phyloP scores from a whole-genome alignment of 441 rosid species.

The Mallotus repandus region DNA sequence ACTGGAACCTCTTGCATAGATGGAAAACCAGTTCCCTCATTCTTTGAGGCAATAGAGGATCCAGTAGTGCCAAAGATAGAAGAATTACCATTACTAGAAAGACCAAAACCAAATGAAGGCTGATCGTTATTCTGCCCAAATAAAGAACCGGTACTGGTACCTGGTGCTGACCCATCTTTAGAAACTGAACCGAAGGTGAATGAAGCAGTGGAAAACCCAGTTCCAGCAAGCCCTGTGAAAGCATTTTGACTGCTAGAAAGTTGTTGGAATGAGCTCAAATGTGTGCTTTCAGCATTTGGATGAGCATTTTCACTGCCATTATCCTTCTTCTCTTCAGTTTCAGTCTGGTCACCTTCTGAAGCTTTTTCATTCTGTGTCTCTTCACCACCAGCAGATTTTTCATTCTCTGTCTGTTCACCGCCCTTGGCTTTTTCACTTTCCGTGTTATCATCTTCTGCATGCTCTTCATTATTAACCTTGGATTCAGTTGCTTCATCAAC shows the following conservation, averaged over 20 bases:
- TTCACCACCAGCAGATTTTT: constrained; percentile 1
- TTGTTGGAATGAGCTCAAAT: constrained; percentile 74
- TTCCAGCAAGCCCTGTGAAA: constrained; percentile 85
- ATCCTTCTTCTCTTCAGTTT: constrained; percentile 38
- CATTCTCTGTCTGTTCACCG: constrained; percentile 8
- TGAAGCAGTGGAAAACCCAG: constrained; percentile 61
- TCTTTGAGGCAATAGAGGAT: constrained; percentile 47
- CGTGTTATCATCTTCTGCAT: constrained; percentile 29
- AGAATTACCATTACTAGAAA: constrained; percentile 62
- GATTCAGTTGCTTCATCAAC: constrained; percentile 32
- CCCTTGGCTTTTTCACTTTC: constrained; percentile 20
- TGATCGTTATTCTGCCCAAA: constrained; percentile 20
- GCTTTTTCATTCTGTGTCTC: constrained; percentile 12
- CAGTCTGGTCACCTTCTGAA: constrained; percentile 20
- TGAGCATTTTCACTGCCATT: constrained; percentile 37
- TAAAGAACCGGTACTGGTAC: constrained; percentile 40
- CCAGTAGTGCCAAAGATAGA: constrained; percentile 49
- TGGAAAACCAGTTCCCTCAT: constrained; percentile 50
- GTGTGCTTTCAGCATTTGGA: constrained; percentile 44
- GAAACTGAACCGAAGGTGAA: constrained; percentile 63
- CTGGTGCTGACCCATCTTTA: constrained; percentile 40
- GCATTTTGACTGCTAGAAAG: constrained; percentile 93
- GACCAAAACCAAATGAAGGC: constrained; percentile 38
- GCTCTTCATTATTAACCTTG: constrained; percentile 32
- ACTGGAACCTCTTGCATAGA: constrained; percentile 74